Evolutionary conservation across 148 eudicot genomes (phyloP), one percentile per base, ranked within the genome.

Genomic region (Chenopodium quinoa): DNA sequence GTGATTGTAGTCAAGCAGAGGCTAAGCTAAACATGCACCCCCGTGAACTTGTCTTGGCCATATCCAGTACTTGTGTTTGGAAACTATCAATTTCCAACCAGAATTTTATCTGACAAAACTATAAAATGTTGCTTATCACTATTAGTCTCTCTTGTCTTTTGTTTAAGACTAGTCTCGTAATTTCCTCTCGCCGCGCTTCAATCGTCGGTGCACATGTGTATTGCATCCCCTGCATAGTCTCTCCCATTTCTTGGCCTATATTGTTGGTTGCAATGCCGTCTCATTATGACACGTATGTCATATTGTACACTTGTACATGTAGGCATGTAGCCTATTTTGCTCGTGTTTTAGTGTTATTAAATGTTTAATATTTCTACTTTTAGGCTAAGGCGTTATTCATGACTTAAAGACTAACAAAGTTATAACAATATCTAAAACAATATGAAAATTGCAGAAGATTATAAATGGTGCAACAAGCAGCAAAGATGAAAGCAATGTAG

Each of bases 1-100:
- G 7, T 40, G 44, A 40, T 40, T 40, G 44, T 72, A 20, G 66
- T 62, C 25, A 62, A 72, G 25, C 12, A 9, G 47, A 40, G 75
- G 75, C 29, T 2, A 40, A 44, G 12, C 25, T 32, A 44, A 40
- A 40, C 34, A 73, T 73, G 52, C 16, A 73, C 9, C 22, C 76
- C 56, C 63, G 77, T 74, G 77, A 74, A 48, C 77, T 27, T 74
- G 62, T 48, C 37, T 48, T 48, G 77, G 63, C 77, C 40, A 48
- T 74, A 47, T 73, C 12, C 31, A 73, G 58, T 44, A 23, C 76
- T 73, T 9, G 0, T 9, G 66, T 62, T 62, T 47, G 19, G 34
- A 73, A 73, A 73, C 76, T 73, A 47, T 73, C 76, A 47, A 73
- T 17, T 34, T 13, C 23, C 37, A n/a, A 70, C 20, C 32, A 44